Evolutionary conservation across 1,284 basidiomycete genomes (phyloP), one percentile per base, ranked within the genome.

Genomic region (Ceratobasidium papillatum): DNA sequence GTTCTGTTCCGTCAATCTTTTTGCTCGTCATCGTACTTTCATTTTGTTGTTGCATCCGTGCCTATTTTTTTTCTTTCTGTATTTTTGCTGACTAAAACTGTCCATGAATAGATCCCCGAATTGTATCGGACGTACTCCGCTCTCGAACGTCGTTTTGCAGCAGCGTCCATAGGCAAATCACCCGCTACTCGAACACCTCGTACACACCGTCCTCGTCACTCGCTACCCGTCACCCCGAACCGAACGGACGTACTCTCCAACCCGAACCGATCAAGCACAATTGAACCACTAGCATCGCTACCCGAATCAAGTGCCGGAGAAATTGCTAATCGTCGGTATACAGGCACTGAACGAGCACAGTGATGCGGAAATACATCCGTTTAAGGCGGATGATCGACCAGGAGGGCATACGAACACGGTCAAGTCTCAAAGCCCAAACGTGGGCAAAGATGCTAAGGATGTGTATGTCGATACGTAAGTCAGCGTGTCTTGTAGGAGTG

Each of bases 361-460:
- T 61, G 87, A 90, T 52, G 91, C 94, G 80, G 88, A 93, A 80
- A 92, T 94, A 3, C 90, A 94, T 78, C 83, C 95, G 0, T 94
- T 90, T 80, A 93, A 95, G 80, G 85, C 89, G 0, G 89, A 90
- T 63, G 81, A 82, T 61, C 87, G 90, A 65, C 86, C 90, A 0
- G 93, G 94, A 22, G 93, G 93, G 1, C 93, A 95, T 80, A 91
- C 92, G 19, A 90, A 95, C 79, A 94, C 93, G 0, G 89, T 93
- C 14, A 80, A 80, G 19, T 94, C 89, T 80, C 81, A 79, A 12
- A 83, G 81, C 54, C 84, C 83, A 19, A 43, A 25, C 14, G n/a
- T n/a, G 4, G 36, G 82, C 84, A 62, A 82, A 81, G 19, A 58
- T 19, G 54, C 43, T 75, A 81, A 86, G 64, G 81, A 82, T 7